Percentiles rank a stretch among this genome's conserved stretches.
Evolutionary conservation across 371 early-diverging fungal genomes (phyloP).

Genomic region (Blyttiomyces sp.): DNA sequence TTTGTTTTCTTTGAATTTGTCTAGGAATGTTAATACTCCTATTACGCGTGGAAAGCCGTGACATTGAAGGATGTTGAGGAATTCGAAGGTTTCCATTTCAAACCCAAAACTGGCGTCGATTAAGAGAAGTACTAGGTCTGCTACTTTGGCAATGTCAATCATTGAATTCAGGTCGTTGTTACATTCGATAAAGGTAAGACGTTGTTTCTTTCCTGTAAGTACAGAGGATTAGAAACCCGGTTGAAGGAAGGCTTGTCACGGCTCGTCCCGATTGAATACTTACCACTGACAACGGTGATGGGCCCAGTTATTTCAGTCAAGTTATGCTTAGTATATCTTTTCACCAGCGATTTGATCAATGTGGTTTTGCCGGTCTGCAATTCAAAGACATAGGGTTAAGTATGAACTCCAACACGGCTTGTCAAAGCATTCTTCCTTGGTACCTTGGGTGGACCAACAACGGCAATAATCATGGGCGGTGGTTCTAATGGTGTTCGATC

Average conservation of each 20-base stretch:
- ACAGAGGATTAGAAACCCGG: too few relatives aligned
- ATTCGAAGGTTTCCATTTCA: constrained; percentile 99
- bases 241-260: background rate
- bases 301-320: constrained; percentile 90
- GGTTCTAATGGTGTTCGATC: constrained; percentile 90
- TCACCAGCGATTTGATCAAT: constrained; percentile 91
- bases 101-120: constrained; percentile 97
- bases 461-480: constrained; percentile 89
- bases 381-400: background rate
- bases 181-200: constrained; percentile 95
- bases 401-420: background rate
- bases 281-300: constrained; percentile 91
- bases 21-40: constrained; percentile 94
- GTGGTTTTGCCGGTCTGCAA: constrained; percentile 87
- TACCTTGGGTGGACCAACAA: constrained; percentile 94
- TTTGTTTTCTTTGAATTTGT: constrained; percentile 90
- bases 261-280: background rate
- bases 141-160: constrained; percentile 97
- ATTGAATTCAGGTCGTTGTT: constrained; percentile 94
- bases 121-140: constrained; percentile 93
- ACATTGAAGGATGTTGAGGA: constrained; percentile 92
- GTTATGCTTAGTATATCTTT: constrained; percentile 91
- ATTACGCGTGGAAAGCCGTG: constrained; percentile 98
- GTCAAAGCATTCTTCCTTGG: background rate
- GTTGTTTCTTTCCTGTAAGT: constrained; percentile 78